Conservation (phyloP, 1,284 basidiomycete genomes). For the Cutaneotrichosporon arboriforme region DNA sequence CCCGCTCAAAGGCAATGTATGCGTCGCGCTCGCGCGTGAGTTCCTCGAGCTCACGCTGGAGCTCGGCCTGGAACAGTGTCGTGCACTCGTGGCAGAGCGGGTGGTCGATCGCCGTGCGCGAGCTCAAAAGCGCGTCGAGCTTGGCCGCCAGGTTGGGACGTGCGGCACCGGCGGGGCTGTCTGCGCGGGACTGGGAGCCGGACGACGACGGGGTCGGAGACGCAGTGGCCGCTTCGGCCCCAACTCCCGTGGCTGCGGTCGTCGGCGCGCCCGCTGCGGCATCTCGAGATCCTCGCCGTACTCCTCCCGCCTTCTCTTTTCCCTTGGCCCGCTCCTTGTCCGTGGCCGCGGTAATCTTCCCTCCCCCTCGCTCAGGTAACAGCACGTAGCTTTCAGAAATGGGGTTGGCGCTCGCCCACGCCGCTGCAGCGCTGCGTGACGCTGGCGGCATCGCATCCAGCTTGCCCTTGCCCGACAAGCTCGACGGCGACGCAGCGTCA, state of each 20-base stretch:
- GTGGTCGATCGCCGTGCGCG: constrained; percentile 80
- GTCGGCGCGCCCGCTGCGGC: not conserved
- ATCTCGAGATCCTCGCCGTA: too few species aligned
- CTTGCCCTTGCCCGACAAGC: constrained; percentile 54
- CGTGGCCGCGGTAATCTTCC: not conserved
- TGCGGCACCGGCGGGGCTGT: constrained; percentile 3
- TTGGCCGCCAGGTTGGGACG: constrained; percentile 25
- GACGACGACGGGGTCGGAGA: not conserved
- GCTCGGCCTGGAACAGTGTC: constrained; percentile 66
- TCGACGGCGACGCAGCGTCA: constrained; percentile 19
- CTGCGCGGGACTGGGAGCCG: not conserved
- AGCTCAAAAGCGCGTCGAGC: constrained; percentile 72
- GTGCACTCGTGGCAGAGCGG: constrained; percentile 94
- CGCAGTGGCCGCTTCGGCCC: not conserved
- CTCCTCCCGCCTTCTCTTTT: too few species aligned
- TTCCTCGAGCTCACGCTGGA: constrained; percentile 80
- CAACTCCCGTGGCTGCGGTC: not conserved
- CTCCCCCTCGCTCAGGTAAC: constrained; percentile 55
- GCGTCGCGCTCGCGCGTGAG: constrained; percentile 86
- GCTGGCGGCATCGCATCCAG: constrained; percentile 57
- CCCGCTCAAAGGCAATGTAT: constrained; percentile 85
- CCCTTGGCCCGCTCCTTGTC: not conserved
- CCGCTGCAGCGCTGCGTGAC: constrained; percentile 32
- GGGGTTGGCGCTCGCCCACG: constrained; percentile 53
- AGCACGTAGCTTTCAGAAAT: constrained; percentile 80